phyloP scores from a whole-genome alignment of 805 yeast species.

The Wickerhamomyces bisporus region DNA sequence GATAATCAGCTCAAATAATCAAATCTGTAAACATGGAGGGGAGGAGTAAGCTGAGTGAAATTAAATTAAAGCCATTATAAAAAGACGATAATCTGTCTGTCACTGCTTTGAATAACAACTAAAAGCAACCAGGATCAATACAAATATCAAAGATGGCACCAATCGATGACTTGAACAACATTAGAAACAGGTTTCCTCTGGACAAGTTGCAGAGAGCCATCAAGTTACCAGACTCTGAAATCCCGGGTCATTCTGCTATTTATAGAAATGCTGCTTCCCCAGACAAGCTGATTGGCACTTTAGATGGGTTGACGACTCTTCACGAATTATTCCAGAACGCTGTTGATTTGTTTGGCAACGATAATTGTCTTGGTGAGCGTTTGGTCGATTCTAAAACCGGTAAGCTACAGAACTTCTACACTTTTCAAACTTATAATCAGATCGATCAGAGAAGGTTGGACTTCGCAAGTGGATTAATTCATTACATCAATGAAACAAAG shows the following conservation, averaged over 20 bases:
- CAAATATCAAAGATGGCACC: conserved; percentile 1
- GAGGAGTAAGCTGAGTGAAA: not conserved
- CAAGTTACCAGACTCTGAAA: conserved; percentile 31
- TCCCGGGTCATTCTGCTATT: conserved; percentile 39
- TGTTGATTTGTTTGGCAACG: conserved; percentile 24
- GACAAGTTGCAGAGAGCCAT: conserved; percentile 16
- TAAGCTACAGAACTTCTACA: conserved; percentile 34
- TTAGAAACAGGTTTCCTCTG: conserved; percentile 11
- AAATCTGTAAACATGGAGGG: too few species aligned
- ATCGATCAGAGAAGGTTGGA: conserved; percentile 32
- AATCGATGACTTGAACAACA: conserved; percentile 6
- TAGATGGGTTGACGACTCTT: conserved; percentile 30
- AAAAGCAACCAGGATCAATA: too few species aligned
- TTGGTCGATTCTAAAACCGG: conserved; percentile 14
- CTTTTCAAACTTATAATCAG: conserved; percentile 34
- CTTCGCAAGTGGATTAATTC: conserved; percentile 43
- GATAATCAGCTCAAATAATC: too few species aligned
- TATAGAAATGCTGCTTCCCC: conserved; percentile 33
- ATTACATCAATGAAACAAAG: conserved; percentile 25
- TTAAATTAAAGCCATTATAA: too few species aligned
- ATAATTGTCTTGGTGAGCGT: conserved; percentile 36
- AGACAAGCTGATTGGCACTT: conserved; percentile 17
- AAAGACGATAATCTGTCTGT: too few species aligned
- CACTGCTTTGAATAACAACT: too few species aligned
- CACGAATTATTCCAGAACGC: conserved; percentile 34